Evolutionary conservation across 768 basidiomycete genomes (phyloP), one percentile per base, ranked within the genome.

Genomic region (Serendipita indica): DNA sequence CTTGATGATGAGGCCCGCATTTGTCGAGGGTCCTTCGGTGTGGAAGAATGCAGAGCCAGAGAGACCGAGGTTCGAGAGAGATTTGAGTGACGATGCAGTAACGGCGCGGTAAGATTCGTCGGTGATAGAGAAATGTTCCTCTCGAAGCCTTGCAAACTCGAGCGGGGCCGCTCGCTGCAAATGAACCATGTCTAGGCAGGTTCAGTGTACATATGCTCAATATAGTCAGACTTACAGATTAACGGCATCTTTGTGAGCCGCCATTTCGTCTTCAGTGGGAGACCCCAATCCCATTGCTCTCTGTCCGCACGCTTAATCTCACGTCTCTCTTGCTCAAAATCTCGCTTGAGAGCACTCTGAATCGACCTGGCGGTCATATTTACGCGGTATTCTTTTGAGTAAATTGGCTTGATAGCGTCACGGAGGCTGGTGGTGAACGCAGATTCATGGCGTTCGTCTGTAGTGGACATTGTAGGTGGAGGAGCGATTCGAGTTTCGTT

Each of bases 1-100:
- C n/a, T 54, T 54, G 4, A 54, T 30, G 22, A 54, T 16, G 7
- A 54, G 30, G 16, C 49, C 49, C 7, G 16, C 20, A 30, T 54
- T 18, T 3, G 20, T n/a, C 10, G 49, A 54, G 20, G 22, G 22
- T 1, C 30, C 30, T 4, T 7, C n/a, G 20, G 49, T 54, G 30
- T 54, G 49, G 22, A 54, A 54, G 22, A 54, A 54, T 6, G 49
- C 10, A n/a, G 49, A 54, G 20, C 49, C 49, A 27, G 49, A 54
- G 30, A 54, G 49, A 1, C 49, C 49, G 10, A 54, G 49, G 30
- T 54, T 54, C 20, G 49, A 54, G 22, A 54, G 49, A 7, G 49
- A 28, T 27, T 54, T 32, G 22, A 54, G 49, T 27, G 49, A 28
- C 22, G 32, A 18, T 22, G 25, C 4, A 18, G 32, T 7, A 10